Evolutionary conservation across 225 moss, liverwort and hornwort species (phyloP), one percentile per base, ranked within the genome.

Genomic region (Pseudisothecium myosuroides): DNA sequence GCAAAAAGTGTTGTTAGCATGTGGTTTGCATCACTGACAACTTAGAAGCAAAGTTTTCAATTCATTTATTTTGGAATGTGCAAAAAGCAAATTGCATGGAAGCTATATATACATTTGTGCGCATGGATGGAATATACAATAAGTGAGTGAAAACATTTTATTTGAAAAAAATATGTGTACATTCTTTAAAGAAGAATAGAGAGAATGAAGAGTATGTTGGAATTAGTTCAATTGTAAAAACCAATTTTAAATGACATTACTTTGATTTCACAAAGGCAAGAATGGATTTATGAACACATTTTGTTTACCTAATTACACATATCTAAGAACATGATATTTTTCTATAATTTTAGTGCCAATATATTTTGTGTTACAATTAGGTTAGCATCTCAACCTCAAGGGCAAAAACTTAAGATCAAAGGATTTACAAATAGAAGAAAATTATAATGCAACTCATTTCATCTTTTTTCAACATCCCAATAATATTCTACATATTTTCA

Each of bases 121-220:
- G 3, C 9, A 72, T 41, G 5, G 5, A 43, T 72, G 27, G 9
- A 43, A 72, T 72, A 31, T 74, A 18, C 13, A 76, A 22, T 13
- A 52, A 75, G 12, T 50, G 13, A 34, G 22, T 22, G 5, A 21
- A 36, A 45, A 29, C 1, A 11, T 28, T 27, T 72, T 19, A 27
- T 28, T 3, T 3, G 0, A 73, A 76, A 52, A 4, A 50, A 50
- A 50, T 50, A 7, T 52, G 2, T 22, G 0, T 32, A 32, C 8
- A 8, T 2, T 34, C 8, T 8, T 52, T 8, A 2, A 13, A 20
- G 3, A 32, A 31, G 7, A 49, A 0, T 32, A 20, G 2, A 2
- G 0, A 7, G 7, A 32, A 49, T 49, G 7, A 32, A 32, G 6
- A 18, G 20, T 49, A 49, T 31, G 7, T 32, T 15, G 3, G 14